A percentile compares a stretch with the other conserved stretches of the same genome.
These are phyloP conservation scores for Cinnamomum micranthum DNA, from an alignment of 164 flowering plant species.

Conservation along the genomic window DNA sequence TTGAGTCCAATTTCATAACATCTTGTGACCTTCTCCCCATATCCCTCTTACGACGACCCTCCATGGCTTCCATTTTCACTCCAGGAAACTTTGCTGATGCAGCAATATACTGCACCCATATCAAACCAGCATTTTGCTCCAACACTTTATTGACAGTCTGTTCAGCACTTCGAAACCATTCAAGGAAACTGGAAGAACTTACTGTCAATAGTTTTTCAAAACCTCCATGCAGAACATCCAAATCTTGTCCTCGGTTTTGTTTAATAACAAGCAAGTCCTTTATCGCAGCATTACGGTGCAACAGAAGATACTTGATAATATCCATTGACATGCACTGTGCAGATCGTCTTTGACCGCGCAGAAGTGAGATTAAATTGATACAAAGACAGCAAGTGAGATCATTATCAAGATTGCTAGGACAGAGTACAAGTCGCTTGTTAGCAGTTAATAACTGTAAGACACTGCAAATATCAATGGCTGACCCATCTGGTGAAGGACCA, in stretches of 20 bases:
- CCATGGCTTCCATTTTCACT: conserved; percentile 86
- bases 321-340: conserved; percentile 69
- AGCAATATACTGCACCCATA: conserved; percentile 93
- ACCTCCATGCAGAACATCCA: conserved; percentile 92
- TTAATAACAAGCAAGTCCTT: conserved; percentile 90
- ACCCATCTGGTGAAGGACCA: conserved; percentile 40
- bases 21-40: conserved; percentile 70
- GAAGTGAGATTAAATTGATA: conserved; percentile 78
- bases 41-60: conserved; percentile 83
- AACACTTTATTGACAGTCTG: conserved; percentile 63
- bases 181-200: conserved; percentile 56
- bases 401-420: conserved; percentile 85
- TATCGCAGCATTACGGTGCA: conserved; percentile 80
- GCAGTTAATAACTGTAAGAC: conserved; percentile 85
- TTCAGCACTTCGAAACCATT: conserved; percentile 76
- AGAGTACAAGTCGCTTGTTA: conserved; percentile 74
- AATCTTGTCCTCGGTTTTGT: conserved; percentile 67
- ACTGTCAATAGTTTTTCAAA: conserved; percentile 83
- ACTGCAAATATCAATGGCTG: conserved; percentile 62
- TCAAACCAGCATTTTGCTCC: conserved; percentile 86
- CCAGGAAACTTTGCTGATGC: conserved; percentile 90
- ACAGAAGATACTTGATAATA: conserved; percentile 72
- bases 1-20: conserved; percentile 48
- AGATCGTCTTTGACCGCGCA: conserved; percentile 54
- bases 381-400: conserved; percentile 90